Base-by-base conservation (phyloP, 768 basidiomycete species). In the Mycena filopes region DNA sequence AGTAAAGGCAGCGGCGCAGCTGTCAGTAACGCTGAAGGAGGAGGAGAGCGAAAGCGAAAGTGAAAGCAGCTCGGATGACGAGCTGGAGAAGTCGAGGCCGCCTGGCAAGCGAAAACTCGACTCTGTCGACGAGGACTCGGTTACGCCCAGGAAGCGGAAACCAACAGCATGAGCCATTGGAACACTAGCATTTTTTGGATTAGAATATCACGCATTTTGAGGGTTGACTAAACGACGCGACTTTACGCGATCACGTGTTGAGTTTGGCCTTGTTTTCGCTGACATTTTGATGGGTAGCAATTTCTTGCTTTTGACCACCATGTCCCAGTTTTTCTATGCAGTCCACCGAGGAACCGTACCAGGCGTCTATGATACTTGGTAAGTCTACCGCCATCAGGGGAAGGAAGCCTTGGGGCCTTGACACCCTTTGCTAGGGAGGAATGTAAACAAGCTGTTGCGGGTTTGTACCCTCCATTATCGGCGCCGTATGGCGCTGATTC, bases 91-190 rank as follows among this genome's bases (percentile, higher is more conserved):
- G 45, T 43, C 41, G 9, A 56, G 45, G 47, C 5, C 49, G 15
- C 12, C 63, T 46, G 56, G 45, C 57, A 66, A 66, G 36, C 65
- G 65, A 43, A 66, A 62, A 54, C 51, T 53, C 42, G 60, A 63
- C 26, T 55, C 55, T 10, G 29, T 11, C 28, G 46, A 21, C 41
- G 55, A 57, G 45, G 57, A 43, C 3, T 20, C 41, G 20, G 38
- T 33, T 56, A 53, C 59, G 20, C 55, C 59, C 23, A 66, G 36
- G 43, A 66, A 56, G 47, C 59, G 65, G 29, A 66, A 40, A 53
- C 26, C 57, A 15, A 11, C 10, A 16, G 57, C 46, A 36, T 53
- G 55, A 64, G 36, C 40, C 20, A 33, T 31, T 20, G 42, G 15
- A 55, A 15, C 25, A 36, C 12, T 61, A 40, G 49, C 49, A 51